A percentile compares a stretch with the other conserved stretches of the same genome.
These are phyloP conservation scores for Fusarium palustre DNA, from an alignment of 2,329 filamentous ascomycete genomes.

Conservation along the genomic window DNA sequence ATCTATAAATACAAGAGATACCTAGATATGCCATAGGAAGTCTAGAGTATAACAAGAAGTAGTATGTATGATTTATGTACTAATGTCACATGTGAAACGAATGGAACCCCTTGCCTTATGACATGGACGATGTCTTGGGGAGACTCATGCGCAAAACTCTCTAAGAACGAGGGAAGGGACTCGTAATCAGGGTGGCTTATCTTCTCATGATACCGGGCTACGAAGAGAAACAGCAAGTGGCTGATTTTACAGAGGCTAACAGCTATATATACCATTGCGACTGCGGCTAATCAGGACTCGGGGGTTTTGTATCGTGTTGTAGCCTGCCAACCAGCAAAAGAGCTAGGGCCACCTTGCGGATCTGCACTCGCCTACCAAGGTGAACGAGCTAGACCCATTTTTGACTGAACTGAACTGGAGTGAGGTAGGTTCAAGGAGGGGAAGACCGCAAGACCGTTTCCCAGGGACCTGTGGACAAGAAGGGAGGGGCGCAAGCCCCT, in stretches of 20 bases:
- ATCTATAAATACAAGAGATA: background rate
- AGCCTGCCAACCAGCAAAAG: constrained; percentile 20
- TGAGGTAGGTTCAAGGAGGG: constrained; percentile 4
- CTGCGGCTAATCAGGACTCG: background rate
- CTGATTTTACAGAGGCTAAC: constrained; percentile 12
- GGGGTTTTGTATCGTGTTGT: constrained; percentile 7
- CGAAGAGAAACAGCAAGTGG: background rate
- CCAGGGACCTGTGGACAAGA: background rate
- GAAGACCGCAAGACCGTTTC: constrained; percentile 1
- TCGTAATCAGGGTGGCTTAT: constrained; percentile 41
- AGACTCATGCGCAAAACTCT: background rate
- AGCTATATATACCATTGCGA: constrained; percentile 8
- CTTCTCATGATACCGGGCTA: too few relatives aligned
- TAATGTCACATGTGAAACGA: background rate
- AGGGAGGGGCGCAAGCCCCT: constrained; percentile 34
- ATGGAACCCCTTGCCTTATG: background rate
- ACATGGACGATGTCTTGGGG: background rate
- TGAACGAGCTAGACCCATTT: constrained; percentile 18
- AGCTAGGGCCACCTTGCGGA: constrained; percentile 44
- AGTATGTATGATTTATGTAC: background rate
- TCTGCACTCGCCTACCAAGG: constrained; percentile 34
- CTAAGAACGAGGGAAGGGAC: background rate
- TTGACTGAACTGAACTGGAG: constrained; percentile 6
- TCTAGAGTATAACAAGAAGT: background rate
- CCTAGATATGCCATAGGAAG: too few relatives aligned